A percentile compares a stretch with the other conserved stretches of the same genome.
Conservation (phyloP, 169 alveolate genomes). For the Plasmodium fragile region DNA sequence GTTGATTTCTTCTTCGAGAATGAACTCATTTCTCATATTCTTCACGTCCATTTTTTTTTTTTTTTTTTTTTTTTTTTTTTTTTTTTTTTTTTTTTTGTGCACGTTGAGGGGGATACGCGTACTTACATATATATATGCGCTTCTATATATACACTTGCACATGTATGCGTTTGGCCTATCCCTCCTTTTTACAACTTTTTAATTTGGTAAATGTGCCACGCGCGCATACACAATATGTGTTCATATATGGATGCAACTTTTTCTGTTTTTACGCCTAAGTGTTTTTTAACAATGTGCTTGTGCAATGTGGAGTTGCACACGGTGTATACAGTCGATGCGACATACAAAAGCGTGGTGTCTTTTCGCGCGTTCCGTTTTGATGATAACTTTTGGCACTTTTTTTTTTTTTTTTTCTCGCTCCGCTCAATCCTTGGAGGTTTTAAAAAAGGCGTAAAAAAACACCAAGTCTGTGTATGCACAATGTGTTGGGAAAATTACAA, state of each 20-base stretch:
- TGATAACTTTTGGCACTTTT: not conserved
- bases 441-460: not conserved
- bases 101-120: not conserved
- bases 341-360: not conserved
- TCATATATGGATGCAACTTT: not conserved
- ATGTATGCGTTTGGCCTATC: not conserved
- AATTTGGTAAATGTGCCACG: not conserved
- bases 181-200: not conserved
- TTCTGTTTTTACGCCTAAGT: not conserved
- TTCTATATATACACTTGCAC: not conserved
- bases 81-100: conserved; percentile 2
- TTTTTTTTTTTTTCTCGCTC: not conserved
- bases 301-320: not conserved
- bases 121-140: not conserved
- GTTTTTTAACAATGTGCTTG: not conserved
- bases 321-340: not conserved
- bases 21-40: conserved; percentile 56
- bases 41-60: conserved; percentile 42
- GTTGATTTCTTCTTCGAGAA: conserved; percentile 66
- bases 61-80: conserved; percentile 13
- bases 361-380: not conserved
- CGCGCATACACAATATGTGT: not conserved
- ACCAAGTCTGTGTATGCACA: not conserved
- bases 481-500: not conserved
- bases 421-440: not conserved